phyloP scores from a whole-genome alignment of 208 protist species.

The Trypanosoma platydactyli region DNA sequence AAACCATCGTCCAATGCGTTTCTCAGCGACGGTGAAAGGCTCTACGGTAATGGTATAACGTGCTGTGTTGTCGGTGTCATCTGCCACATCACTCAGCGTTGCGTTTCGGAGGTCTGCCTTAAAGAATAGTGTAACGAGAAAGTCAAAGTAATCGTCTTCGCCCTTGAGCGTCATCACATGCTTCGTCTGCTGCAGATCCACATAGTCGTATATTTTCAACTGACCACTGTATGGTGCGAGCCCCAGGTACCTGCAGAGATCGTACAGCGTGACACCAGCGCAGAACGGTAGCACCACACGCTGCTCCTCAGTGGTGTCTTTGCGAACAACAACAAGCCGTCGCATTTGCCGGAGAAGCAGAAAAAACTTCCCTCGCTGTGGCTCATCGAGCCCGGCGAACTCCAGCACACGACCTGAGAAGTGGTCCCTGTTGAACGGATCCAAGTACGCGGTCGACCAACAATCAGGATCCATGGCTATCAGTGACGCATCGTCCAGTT shows the following conservation, averaged over 20 bases:
- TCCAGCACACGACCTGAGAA: slow-evolving; percentile 87
- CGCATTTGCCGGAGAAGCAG: slow-evolving; percentile 79
- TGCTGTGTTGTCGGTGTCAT: slow-evolving; percentile 70
- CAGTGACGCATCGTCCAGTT: slow-evolving; percentile 73
- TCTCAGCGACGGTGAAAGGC: slow-evolving; percentile 60
- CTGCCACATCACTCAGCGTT: slow-evolving; percentile 64
- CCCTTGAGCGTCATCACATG: slow-evolving; percentile 63
- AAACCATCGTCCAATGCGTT: slow-evolving; percentile 75
- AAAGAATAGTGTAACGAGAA: slow-evolving; percentile 71
- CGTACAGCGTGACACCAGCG: slow-evolving; percentile 70
- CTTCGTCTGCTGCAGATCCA: slow-evolving; percentile 57
- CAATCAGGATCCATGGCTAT: slow-evolving; percentile 80
- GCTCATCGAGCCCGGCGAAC: slow-evolving; percentile 64
- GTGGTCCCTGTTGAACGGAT: slow-evolving; percentile 83
- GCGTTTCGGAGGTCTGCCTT: slow-evolving; percentile 61
- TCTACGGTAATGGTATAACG: slow-evolving; percentile 85
- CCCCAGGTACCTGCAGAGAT: slow-evolving; percentile 66
- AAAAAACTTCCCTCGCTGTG: slow-evolving; percentile 55
- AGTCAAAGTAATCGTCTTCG: slow-evolving; percentile 87
- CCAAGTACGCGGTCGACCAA: slow-evolving; percentile 74
- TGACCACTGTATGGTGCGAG: slow-evolving; percentile 74
- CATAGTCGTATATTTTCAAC: slow-evolving; percentile 84
- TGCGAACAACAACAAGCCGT: slow-evolving; percentile 67
- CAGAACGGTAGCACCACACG: slow-evolving; percentile 57
- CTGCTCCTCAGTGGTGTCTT: slow-evolving; percentile 46